Conservation (phyloP, 805 yeast species). For the Kodamaea laetipori region DNA sequence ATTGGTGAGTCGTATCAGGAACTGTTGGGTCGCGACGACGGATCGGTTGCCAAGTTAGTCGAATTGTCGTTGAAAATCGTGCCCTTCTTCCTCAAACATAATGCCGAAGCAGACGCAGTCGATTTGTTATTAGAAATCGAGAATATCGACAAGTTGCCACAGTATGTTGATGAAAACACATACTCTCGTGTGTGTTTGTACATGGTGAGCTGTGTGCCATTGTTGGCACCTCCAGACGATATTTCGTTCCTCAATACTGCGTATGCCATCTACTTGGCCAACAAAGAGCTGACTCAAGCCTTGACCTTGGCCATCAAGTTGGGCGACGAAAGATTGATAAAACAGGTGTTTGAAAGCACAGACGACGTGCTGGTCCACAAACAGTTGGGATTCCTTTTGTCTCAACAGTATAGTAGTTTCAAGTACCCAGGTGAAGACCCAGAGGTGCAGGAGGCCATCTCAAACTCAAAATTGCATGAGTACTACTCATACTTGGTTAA, state of each 20-base stretch:
- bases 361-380: conserved; percentile 73
- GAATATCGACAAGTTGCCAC: conserved; percentile 76
- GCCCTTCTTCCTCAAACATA: conserved; percentile 88
- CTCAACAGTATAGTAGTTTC: conserved; percentile 83
- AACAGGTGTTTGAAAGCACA: conserved; percentile 80
- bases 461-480: conserved; percentile 76
- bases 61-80: conserved; percentile 74
- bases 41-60: conserved; percentile 47
- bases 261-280: conserved; percentile 75
- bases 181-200: conserved; percentile 89
- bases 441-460: conserved; percentile 79
- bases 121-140: conserved; percentile 91
- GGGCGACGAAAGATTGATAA: conserved; percentile 77
- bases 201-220: conserved; percentile 95
- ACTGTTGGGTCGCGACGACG: conserved; percentile 38
- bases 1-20: conserved; percentile 85
- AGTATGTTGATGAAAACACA: conserved; percentile 81
- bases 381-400: conserved; percentile 87
- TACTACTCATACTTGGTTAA: conserved; percentile 78
- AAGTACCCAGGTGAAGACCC: conserved; percentile 60
- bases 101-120: conserved; percentile 98
- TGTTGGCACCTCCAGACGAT: conserved; percentile 94
- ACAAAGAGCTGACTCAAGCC: conserved; percentile 85
- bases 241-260: conserved; percentile 84
- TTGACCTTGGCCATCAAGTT: conserved; percentile 84